Conservation (phyloP, 257 asterid genomes). For the Forsythia viridissima region DNA sequence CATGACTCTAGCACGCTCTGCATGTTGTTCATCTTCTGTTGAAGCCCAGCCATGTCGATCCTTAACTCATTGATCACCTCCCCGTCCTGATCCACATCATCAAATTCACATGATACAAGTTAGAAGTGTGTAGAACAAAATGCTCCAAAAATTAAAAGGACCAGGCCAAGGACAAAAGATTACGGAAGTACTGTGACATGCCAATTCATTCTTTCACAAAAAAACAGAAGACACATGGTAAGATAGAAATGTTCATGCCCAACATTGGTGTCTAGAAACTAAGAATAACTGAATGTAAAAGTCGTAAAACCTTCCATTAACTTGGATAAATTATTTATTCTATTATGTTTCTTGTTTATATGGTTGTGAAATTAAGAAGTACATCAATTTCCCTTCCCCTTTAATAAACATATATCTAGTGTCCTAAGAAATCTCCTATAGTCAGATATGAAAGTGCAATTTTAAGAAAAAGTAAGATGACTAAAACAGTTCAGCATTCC, state of each 20-base stretch:
- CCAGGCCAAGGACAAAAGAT: not conserved
- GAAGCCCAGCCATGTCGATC: constrained; percentile 76
- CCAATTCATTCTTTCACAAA: not conserved
- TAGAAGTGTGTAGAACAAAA: not conserved
- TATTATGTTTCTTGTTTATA: not conserved
- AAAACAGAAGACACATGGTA: not conserved
- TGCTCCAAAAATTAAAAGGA: not conserved
- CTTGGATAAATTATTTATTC: not conserved
- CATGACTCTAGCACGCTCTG: constrained; percentile 82
- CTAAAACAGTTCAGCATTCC: not conserved
- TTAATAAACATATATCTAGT: too few relatives aligned
- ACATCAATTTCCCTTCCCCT: not conserved
- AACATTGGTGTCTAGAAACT: not conserved
- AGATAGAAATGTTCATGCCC: not conserved
- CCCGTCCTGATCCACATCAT: constrained; percentile 50
- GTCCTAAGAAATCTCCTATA: too few relatives aligned
- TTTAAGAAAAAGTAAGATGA: too few relatives aligned
- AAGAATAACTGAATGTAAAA: not conserved
- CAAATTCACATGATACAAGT: constrained; percentile 1
- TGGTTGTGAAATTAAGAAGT: not conserved
- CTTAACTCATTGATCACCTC: constrained; percentile 70
- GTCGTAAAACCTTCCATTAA: not conserved
- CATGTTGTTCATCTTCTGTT: constrained; percentile 74
- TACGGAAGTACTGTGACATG: not conserved
- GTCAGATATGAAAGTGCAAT: not conserved